Percentiles rank a stretch among this genome's conserved stretches.
phyloP scores from a whole-genome alignment of 495 filamentous ascomycete genomes.

The Penicillium diatomitis region DNA sequence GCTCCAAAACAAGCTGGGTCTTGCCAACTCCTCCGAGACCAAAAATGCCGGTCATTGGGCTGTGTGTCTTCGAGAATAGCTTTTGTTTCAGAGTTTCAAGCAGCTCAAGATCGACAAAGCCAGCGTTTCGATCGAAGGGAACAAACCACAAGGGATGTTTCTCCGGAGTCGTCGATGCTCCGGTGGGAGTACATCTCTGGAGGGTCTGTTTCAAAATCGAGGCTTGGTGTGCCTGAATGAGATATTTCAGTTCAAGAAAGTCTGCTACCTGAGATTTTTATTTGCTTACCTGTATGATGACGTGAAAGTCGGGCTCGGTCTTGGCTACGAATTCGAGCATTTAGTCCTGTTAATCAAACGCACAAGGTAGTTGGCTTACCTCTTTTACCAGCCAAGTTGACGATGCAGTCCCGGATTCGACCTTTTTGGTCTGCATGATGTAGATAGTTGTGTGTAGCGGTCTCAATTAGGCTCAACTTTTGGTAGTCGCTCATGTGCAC shows the following conservation, averaged over 20 bases:
- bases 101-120: slow-evolving; percentile 19
- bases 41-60: no score
- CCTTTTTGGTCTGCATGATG: slow-evolving; percentile 6
- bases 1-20: slow-evolving; percentile 42
- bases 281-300: slow-evolving; percentile 3
- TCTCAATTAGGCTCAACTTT: slow-evolving; percentile 8
- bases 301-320: slow-evolving; percentile 6
- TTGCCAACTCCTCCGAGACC: slow-evolving; percentile 44
- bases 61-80: no score
- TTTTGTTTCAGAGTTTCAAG: slow-evolving; percentile 9
- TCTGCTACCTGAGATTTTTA: no score
- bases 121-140: slow-evolving; percentile 20
- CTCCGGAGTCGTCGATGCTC: neutral
- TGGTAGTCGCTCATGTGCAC: slow-evolving; percentile 10
- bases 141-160: slow-evolving; percentile 11
- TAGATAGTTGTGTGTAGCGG: slow-evolving; percentile 13
- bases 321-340: slow-evolving; percentile 1
- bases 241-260: no score
- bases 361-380: neutral
- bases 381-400: slow-evolving; percentile 4
- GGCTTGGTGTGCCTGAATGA: no score
- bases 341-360: no score
- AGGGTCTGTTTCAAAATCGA: no score
- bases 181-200: no score
- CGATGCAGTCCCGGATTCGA: slow-evolving; percentile 2